Percentiles rank a stretch among this genome's conserved stretches.
Conservation (phyloP, 176 grass and related monocot genomes). For the Typha latifolia region DNA sequence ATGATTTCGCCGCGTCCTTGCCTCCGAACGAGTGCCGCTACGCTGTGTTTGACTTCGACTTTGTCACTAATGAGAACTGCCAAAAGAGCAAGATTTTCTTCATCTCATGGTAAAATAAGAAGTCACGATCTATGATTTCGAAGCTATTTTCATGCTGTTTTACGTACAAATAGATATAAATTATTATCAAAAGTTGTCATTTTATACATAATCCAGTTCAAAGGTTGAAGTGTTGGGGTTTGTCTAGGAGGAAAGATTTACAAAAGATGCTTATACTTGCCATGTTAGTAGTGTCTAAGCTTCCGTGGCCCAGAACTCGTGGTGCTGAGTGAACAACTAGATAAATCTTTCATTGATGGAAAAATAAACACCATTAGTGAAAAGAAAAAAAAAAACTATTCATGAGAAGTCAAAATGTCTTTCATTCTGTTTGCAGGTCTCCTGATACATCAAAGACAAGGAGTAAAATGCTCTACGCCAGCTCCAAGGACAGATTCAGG, state of each 20-base stretch:
- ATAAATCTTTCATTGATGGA: not conserved
- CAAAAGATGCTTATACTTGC: no score
- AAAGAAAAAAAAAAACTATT: no score
- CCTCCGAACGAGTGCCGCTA: conserved; percentile 13
- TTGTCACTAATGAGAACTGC: conserved; percentile 23
- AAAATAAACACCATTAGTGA: no score
- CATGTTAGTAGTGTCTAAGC: no score
- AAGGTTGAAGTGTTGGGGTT: no score
- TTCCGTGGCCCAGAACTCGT: no score
- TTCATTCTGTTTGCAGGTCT: not conserved
- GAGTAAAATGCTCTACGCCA: conserved; percentile 23
- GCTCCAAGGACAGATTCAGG: conserved; percentile 26
- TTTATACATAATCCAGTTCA: no score
- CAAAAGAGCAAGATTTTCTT: conserved; percentile 34
- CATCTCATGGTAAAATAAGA: conserved; percentile 11
- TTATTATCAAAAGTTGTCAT: not conserved
- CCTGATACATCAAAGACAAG: conserved; percentile 12
- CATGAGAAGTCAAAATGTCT: not conserved
- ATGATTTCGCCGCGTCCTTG: conserved; percentile 9
- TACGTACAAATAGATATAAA: not conserved
- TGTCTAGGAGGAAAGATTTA: no score
- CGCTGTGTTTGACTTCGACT: conserved; percentile 16
- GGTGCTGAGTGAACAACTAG: not conserved
- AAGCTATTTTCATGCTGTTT: not conserved
- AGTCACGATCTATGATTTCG: not conserved